A percentile compares a stretch with the other conserved stretches of the same genome.
These are phyloP conservation scores for Punctularia strigosozonata DNA, from an alignment of 768 basidiomycete genomes.

Conservation along the genomic window DNA sequence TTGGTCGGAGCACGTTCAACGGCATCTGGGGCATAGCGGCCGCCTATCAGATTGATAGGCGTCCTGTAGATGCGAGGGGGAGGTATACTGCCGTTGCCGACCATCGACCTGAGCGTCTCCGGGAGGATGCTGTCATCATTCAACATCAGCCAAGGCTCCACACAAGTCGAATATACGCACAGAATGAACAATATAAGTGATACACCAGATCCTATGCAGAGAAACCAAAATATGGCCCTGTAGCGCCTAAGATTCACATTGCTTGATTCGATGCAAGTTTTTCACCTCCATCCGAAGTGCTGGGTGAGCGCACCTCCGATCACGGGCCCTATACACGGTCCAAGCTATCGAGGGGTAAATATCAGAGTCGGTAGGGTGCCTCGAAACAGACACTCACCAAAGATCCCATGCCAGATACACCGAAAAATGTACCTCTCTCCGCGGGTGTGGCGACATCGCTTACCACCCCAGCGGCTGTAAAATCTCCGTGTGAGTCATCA, in stretches of 20 bases:
- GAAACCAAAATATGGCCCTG: conserved; percentile 31
- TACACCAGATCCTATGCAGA: conserved; percentile 21
- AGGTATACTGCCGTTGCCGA: conserved; percentile 28
- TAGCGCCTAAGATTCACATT: no score
- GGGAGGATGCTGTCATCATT: conserved; percentile 30
- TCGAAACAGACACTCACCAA: conserved; percentile 27
- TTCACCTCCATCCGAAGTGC: conserved; percentile 19
- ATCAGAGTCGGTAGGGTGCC: not conserved
- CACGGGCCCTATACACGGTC: conserved; percentile 27
- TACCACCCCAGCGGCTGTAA: conserved; percentile 58
- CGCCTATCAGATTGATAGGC: conserved; percentile 19
- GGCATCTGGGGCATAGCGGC: conserved; percentile 1
- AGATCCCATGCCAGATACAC: conserved; percentile 51
- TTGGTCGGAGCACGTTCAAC: conserved; percentile 15
- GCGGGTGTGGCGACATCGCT: conserved; percentile 62
- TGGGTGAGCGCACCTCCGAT: conserved; percentile 33
- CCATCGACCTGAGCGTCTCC: conserved; percentile 34
- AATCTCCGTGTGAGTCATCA: no score
- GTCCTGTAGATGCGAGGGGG: conserved; percentile 19
- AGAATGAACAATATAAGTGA: conserved; percentile 24
- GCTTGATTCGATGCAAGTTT: no score
- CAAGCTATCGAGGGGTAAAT: conserved; percentile 15
- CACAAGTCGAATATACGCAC: conserved; percentile 9
- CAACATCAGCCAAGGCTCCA: not conserved
- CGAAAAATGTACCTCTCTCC: conserved; percentile 68